Evolutionary conservation across 1,284 basidiomycete species (phyloP), one percentile per base, ranked within the genome.

Genomic region (Naganishia sp.): DNA sequence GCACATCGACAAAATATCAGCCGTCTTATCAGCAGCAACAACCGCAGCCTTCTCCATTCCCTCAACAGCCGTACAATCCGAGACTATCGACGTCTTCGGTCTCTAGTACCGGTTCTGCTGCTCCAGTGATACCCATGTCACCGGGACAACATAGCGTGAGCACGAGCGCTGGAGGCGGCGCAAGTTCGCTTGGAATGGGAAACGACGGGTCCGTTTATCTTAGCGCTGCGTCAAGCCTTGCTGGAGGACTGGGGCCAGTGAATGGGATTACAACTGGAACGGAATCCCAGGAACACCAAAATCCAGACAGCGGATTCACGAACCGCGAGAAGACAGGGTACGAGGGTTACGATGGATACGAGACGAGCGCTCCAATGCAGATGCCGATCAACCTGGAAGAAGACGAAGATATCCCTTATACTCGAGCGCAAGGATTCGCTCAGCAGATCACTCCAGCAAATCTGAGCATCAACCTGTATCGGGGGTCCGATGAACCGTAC

Each of bases 341-440:
- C 35, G 35, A 39, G 35, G 35, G 35, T 39, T 39, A 39, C 35
- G 35, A 41, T 56, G 28, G 28, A 18, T 21, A 5, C 10, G 47
- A 31, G n/a, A 25, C 49, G 6, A 35, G 17, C 7, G 58, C 46
- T 28, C 46, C 46, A 3, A 61, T 61, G 58, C 46, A 47, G 47
- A 61, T 61, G 58, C 58, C 58, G 2, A 25, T 61, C 21, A 43
- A 61, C 32, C 23, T 61, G 39, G 58, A 61, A 41, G 58, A 61
- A 9, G 58, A 61, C 23, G 58, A 61, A 25, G 45, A 41, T 15
- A n/a, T 23, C 13, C 13, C n/a, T 6, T 50, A 51, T 25, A 5
- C 47, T 6, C 58, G 28, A 23, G 47, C 5, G 18, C 43, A 42
- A 28, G 49, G 28, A 31, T 50, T 18, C 23, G 15, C 35, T 11